Evolutionary conservation across 2,329 filamentous ascomycete genomes (phyloP), one percentile per base, ranked within the genome.

Genomic region (Davidsoniella eucalypti): DNA sequence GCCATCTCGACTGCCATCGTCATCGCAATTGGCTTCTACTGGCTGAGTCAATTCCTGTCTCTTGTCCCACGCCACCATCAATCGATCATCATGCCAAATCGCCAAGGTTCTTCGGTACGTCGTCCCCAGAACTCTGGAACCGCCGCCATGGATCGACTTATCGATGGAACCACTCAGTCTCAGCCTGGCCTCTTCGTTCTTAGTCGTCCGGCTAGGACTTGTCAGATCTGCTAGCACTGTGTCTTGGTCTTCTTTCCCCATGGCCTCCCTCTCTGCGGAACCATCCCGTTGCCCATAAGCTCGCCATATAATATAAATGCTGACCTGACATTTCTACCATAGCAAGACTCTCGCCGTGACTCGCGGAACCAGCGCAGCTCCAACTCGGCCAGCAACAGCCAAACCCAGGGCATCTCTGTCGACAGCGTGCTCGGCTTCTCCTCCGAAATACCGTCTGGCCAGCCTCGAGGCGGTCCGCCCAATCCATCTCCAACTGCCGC

Each of bases 341-440:
- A 14, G 5, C 36, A 52, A 47, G 47, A 52, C 38, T 44, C 40
- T 38, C 42, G 47, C 23, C 51, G 50, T 21, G 51, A 49, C 26
- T 37, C 33, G 23, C 43, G 42, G 16, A 42, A 23, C 26, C 45
- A 18, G 23, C 51, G 47, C 16, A 42, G 29, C 2, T 36, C 23
- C 25, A 46, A 46, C 17, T 29, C 25, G 10, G 21, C 9, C 18
- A 25, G 18, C 26, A 47, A 39, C 26, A 52, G 38, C 29, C 50
- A 52, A 39, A 50, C 49, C 5, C 56, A 76, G 72, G 61, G 59
- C 64, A 86, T 96, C 61, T 81, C 79, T 1, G 90, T 98, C 64
- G 92, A 98, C 67, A 94, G 90, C 62, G 84, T 96, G 56, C 78
- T 98, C 4, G 87, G 94, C 63, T 86, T 94, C 68, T 83, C 87